A percentile compares a stretch with the other conserved stretches of the same genome.
phyloP scores from a whole-genome alignment of 208 protist genomes.

The Tritrichomonas foetus region DNA sequence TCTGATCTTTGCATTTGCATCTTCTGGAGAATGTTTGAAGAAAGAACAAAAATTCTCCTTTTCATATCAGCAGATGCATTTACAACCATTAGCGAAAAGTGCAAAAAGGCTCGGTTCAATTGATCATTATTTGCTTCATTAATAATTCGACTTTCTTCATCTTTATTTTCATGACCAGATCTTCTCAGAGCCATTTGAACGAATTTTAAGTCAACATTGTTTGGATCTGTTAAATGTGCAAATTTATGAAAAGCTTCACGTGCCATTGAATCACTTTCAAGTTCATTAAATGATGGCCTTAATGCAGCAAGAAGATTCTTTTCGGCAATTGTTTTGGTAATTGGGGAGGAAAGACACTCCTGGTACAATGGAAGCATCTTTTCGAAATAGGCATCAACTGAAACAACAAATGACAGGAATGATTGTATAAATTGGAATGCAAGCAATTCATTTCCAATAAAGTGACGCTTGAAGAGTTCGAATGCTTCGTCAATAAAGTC shows the following conservation, averaged over 20 bases:
- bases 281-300: not conserved
- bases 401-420: not conserved
- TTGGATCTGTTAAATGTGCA: no score
- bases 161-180: not conserved
- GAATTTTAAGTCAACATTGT: not conserved
- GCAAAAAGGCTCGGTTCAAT: not conserved
- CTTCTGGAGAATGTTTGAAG: not conserved
- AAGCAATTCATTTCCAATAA: not conserved
- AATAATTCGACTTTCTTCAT: not conserved
- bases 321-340: no score
- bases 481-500: conserved; percentile 35
- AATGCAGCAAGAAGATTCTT: not conserved
- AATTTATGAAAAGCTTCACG: not conserved
- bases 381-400: conserved; percentile 20
- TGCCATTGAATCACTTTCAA: not conserved
- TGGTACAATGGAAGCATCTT: not conserved
- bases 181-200: not conserved
- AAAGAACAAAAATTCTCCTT: not conserved
- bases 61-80: not conserved
- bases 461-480: not conserved
- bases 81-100: not conserved
- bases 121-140: not conserved
- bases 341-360: not conserved
- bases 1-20: not conserved
- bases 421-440: not conserved